A percentile compares a stretch with the other conserved stretches of the same genome.
These are phyloP conservation scores for Phoenix roebelenii DNA, from an alignment of 176 grass and related monocot species.

Conservation along the genomic window DNA sequence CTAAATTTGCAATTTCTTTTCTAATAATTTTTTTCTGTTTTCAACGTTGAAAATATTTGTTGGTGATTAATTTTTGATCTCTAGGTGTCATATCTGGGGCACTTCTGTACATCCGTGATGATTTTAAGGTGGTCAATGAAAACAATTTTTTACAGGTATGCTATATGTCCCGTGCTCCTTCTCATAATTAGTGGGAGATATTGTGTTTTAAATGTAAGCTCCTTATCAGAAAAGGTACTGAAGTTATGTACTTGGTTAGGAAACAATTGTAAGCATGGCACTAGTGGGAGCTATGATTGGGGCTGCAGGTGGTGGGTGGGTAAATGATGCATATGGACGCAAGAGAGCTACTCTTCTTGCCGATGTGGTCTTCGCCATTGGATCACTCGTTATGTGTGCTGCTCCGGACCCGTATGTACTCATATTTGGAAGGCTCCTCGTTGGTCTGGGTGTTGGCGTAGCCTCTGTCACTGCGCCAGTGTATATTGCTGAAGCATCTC, in stretches of 20 bases:
- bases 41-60: not conserved
- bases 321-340: slow-evolving; percentile 85
- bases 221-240: not conserved
- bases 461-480: slow-evolving; percentile 87
- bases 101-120: slow-evolving; percentile 86
- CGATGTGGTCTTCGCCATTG: slow-evolving; percentile 68
- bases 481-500: slow-evolving; percentile 86
- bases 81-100: slow-evolving; percentile 95
- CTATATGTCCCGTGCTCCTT: no score
- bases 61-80: slow-evolving; percentile 11
- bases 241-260: slow-evolving; percentile 34
- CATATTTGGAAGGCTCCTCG: slow-evolving; percentile 76
- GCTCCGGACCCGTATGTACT: slow-evolving; percentile 58
- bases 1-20: no score
- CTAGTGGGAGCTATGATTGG: slow-evolving; percentile 78
- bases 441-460: slow-evolving; percentile 76
- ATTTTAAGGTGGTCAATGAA: slow-evolving; percentile 56
- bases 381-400: slow-evolving; percentile 75
- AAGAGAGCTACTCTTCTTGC: slow-evolving; percentile 84
- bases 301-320: slow-evolving; percentile 76
- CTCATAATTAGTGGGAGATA: no score
- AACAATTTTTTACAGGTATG: slow-evolving; percentile 83
- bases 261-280: slow-evolving; percentile 99
- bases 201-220: no score
- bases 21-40: no score